phyloP scores from a whole-genome alignment of 2,329 filamentous ascomycete species.

The Aspergillus sp. region DNA sequence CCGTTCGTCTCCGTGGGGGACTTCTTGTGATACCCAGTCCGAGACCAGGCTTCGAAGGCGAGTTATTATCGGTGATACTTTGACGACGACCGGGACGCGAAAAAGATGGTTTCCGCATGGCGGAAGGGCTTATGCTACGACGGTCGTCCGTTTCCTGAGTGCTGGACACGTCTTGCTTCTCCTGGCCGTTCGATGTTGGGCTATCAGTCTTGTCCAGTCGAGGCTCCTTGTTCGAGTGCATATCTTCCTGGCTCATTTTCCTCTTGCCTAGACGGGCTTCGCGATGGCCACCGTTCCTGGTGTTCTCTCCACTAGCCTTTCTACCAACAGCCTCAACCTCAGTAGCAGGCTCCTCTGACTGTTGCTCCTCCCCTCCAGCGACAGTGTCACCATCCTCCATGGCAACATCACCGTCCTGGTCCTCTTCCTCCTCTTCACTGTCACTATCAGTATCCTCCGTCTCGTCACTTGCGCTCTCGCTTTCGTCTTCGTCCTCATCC shows the following conservation, averaged over 20 bases:
- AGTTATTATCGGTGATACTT: conserved; percentile 9
- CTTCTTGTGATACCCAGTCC: conserved; percentile 23
- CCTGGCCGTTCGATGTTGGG: conserved; percentile 1
- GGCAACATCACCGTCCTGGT: conserved; percentile 11
- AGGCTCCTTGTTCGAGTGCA: conserved; percentile 17
- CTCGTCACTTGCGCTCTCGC: not conserved
- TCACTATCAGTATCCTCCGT: not conserved
- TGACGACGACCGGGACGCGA: conserved; percentile 11
- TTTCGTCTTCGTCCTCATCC: not conserved
- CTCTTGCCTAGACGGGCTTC: conserved; percentile 16
- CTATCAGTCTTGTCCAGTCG: conserved; percentile 12
- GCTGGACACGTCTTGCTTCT: not conserved
- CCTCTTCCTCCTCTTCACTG: not conserved
- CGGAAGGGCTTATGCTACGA: conserved; percentile 9
- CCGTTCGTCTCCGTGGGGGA: conserved; percentile 13
- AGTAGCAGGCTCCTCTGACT: not conserved
- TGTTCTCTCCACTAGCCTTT: not conserved
- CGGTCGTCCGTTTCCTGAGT: conserved; percentile 1
- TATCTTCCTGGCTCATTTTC: conserved; percentile 15
- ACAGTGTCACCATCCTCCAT: conserved; percentile 8
- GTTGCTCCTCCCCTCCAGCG: not conserved
- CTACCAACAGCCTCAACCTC: too few relatives aligned
- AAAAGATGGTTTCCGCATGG: conserved; percentile 13
- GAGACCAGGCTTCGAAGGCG: conserved; percentile 10
- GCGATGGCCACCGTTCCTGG: not conserved